Percentiles rank a stretch among this genome's conserved stretches.
phyloP scores from a whole-genome alignment of 2,329 filamentous ascomycete species.

The Phoma herbarum region DNA sequence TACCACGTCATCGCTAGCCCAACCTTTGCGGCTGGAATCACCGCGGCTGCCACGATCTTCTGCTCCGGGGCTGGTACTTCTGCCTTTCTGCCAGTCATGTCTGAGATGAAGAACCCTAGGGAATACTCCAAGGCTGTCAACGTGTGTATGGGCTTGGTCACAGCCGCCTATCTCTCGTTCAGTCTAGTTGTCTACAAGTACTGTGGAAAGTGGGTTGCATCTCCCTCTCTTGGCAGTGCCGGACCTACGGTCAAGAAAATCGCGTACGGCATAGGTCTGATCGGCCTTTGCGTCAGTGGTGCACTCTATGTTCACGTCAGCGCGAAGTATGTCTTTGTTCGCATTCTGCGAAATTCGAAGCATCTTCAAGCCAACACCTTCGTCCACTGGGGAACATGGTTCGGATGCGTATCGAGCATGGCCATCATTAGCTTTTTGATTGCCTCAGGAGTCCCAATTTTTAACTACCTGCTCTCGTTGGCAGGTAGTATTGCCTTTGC shows the following conservation, averaged over 20 bases:
- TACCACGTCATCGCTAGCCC: conserved; percentile 66
- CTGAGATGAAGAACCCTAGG: conserved; percentile 68
- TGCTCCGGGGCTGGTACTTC: conserved; percentile 67
- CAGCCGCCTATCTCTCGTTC: conserved; percentile 66
- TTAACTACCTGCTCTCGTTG: conserved; percentile 61
- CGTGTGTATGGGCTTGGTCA: conserved; percentile 66
- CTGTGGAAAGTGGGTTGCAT: conserved; percentile 69
- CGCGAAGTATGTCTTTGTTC: conserved; percentile 64
- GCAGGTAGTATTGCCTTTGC: conserved; percentile 62
- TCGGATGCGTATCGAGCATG: conserved; percentile 56
- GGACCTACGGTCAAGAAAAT: conserved; percentile 67
- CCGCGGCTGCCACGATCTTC: conserved; percentile 66
- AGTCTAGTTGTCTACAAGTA: conserved; percentile 68
- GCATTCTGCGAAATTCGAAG: conserved; percentile 59
- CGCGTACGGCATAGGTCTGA: conserved; percentile 65
- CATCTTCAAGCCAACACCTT: conserved; percentile 61
- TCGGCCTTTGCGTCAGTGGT: conserved; percentile 62
- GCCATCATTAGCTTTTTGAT: conserved; percentile 59
- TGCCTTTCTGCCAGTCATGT: conserved; percentile 71
- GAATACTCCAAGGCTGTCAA: conserved; percentile 70
- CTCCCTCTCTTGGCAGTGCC: conserved; percentile 67
- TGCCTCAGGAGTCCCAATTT: conserved; percentile 64
- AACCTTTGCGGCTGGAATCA: conserved; percentile 67
- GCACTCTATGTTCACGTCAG: conserved; percentile 60
- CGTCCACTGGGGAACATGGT: conserved; percentile 62